These are phyloP conservation scores for Hypoxylon sp. DNA, from an alignment of 2,329 filamentous ascomycete species.

Conservation along the genomic window DNA sequence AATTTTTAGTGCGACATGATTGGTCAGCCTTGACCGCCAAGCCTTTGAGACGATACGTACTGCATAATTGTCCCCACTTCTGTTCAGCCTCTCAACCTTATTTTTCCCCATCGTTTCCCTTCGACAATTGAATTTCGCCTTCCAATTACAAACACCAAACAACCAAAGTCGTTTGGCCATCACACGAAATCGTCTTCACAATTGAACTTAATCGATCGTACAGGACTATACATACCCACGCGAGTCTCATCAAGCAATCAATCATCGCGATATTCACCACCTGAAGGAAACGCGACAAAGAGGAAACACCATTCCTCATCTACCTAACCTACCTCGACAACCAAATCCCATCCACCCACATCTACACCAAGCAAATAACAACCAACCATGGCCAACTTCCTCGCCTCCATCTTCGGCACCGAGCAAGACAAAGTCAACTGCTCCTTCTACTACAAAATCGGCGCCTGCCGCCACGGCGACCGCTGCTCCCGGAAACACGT, in stretches of 20 bases:
- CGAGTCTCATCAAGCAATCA: not conserved
- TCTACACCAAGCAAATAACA: not conserved
- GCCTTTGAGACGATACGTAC: constrained; percentile 7
- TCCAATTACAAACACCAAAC: constrained; percentile 22
- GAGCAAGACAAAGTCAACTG: constrained; percentile 99
- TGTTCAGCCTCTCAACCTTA: constrained; percentile 32
- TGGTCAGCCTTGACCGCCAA: constrained; percentile 38
- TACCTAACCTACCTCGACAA: not conserved
- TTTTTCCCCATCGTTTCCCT: constrained; percentile 22
- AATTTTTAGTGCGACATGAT: not conserved
- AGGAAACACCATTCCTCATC: constrained; percentile 5
- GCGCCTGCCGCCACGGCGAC: constrained; percentile 97
- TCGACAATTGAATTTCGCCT: constrained; percentile 28
- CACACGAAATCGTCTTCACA: constrained; percentile 1
- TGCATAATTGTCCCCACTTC: constrained; percentile 23
- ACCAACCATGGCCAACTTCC: constrained; percentile 88
- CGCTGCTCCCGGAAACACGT: constrained; percentile 98
- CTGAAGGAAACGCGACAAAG: constrained; percentile 9
- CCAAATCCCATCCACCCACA: not conserved
- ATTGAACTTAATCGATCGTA: not conserved
- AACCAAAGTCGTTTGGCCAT: constrained; percentile 4
- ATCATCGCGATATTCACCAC: not conserved
- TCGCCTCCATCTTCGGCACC: constrained; percentile 99
- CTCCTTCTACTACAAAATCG: constrained; percentile 99
- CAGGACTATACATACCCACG: not conserved